Percentiles rank a stretch among this genome's conserved stretches.
Conservation (phyloP, 768 basidiomycete genomes). For the Russula sp. region DNA sequence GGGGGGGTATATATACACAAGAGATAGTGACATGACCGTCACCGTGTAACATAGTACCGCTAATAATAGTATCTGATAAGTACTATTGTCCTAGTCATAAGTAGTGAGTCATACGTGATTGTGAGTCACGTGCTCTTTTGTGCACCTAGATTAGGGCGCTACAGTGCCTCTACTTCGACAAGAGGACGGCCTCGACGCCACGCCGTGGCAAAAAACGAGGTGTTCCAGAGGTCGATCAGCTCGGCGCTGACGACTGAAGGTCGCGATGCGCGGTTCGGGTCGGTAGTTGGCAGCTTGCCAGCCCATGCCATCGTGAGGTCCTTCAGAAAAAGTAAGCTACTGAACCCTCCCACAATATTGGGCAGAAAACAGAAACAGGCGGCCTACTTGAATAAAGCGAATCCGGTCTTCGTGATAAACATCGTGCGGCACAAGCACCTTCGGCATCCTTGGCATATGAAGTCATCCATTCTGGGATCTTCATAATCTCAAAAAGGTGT, state of each 20-base stretch:
- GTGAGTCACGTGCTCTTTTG: too few relatives aligned
- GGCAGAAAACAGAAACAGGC: background rate
- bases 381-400: conserved; percentile 63
- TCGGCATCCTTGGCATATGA: conserved; percentile 66
- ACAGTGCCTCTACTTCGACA: too few relatives aligned
- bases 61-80: too few relatives aligned
- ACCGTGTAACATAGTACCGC: too few relatives aligned
- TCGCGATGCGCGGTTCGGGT: conserved; percentile 44
- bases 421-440: conserved; percentile 66
- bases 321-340: conserved; percentile 29
- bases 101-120: too few relatives aligned
- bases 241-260: conserved; percentile 58
- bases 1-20: too few relatives aligned
- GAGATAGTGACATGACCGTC: too few relatives aligned
- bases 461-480: conserved; percentile 73
- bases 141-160: too few relatives aligned
- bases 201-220: conserved; percentile 65
- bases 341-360: too few relatives aligned
- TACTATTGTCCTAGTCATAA: too few relatives aligned
- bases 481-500: conserved; percentile 64
- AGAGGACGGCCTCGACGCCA: conserved; percentile 74
- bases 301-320: conserved; percentile 72
- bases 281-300: conserved; percentile 58
- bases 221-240: conserved; percentile 74
- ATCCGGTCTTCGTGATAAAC: conserved; percentile 75